Conservation (phyloP, 345 rosid genomes). For the Trapa incisa region DNA sequence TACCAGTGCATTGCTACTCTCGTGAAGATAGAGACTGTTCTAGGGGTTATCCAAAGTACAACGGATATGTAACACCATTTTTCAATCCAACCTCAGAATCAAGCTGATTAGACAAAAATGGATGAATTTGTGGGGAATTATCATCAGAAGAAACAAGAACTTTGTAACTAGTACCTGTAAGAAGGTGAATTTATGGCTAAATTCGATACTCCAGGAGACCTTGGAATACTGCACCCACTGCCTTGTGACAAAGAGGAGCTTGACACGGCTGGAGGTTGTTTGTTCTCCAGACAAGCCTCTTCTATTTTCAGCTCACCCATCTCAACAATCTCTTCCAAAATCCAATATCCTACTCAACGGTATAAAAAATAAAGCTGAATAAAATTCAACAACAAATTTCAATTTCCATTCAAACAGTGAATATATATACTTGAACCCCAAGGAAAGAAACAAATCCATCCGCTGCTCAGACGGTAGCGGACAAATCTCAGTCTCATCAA, state of each 20-base stretch:
- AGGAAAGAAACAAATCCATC: constrained; percentile 9
- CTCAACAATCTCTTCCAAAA: constrained; percentile 32
- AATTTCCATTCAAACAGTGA: neutral
- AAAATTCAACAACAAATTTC: constrained; percentile 6
- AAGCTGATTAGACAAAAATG: neutral
- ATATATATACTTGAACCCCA: neutral
- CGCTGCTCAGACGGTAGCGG: constrained; percentile 15
- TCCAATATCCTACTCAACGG: constrained; percentile 19
- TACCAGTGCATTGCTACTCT: neutral
- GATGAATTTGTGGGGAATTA: neutral
- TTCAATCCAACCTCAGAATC: neutral
- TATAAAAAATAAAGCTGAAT: constrained; percentile 4
- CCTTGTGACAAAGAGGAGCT: constrained; percentile 69
- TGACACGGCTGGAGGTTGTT: constrained; percentile 62
- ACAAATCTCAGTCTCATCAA: constrained; percentile 42
- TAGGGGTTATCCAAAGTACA: neutral
- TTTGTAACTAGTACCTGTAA: constrained; percentile 29
- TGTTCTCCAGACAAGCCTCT: constrained; percentile 73
- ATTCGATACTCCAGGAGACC: constrained; percentile 64
- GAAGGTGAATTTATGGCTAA: constrained; percentile 52
- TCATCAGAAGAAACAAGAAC: neutral
- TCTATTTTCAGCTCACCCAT: constrained; percentile 45
- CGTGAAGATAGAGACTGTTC: neutral
- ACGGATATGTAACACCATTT: neutral
- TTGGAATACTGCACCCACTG: constrained; percentile 47